phyloP scores from a whole-genome alignment of 2,329 filamentous ascomycete species.

The Emergomyces orientalis region DNA sequence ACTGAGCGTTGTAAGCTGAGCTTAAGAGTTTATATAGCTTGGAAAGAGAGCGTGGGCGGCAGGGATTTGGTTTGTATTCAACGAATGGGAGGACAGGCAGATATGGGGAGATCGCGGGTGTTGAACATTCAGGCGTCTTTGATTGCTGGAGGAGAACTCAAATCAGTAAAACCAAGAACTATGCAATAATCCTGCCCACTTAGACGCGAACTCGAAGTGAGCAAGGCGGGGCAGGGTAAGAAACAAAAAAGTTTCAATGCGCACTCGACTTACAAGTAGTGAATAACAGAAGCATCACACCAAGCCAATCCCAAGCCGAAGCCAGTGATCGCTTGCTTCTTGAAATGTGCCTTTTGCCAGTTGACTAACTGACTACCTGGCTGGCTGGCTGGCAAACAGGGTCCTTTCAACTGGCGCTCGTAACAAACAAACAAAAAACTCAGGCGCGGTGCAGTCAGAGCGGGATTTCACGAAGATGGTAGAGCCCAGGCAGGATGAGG shows the following conservation, averaged over 20 bases:
- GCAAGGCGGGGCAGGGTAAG: background rate
- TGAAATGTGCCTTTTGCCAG: background rate
- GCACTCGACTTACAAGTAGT: background rate
- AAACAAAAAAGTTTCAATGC: background rate
- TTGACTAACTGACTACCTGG: background rate
- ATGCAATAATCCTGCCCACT: background rate
- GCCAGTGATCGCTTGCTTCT: background rate
- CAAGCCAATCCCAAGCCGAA: background rate
- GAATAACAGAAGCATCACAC: background rate
- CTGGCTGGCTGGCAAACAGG: background rate
- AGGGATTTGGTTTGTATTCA: background rate
- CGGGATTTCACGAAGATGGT: background rate
- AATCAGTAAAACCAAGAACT: background rate
- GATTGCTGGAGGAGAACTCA: background rate
- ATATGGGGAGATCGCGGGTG: background rate
- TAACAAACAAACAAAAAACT: background rate
- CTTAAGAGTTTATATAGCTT: background rate
- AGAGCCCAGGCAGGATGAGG: constrained; percentile 1
- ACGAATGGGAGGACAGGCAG: background rate
- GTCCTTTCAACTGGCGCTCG: background rate
- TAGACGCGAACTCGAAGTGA: background rate
- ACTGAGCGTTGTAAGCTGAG: background rate
- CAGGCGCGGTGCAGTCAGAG: background rate
- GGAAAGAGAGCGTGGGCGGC: background rate
- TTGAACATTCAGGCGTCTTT: constrained; percentile 7